phyloP scores from a whole-genome alignment of 148 eudicot genomes.

The Cornus suecica region DNA sequence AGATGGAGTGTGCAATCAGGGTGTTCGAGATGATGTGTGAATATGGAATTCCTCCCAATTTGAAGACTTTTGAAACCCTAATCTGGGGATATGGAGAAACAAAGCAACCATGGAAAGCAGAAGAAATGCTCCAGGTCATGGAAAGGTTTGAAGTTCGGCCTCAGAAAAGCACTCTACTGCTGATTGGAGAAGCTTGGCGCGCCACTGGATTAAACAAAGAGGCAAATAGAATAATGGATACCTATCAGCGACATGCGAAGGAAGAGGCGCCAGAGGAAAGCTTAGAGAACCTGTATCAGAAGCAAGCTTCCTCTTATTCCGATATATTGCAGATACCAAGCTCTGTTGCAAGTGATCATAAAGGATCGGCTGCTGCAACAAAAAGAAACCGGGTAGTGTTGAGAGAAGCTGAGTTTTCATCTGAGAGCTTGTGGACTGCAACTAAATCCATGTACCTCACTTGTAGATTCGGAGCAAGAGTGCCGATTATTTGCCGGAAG shows the following conservation, averaged over 20 bases:
- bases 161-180: slow-evolving; percentile 43
- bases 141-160: slow-evolving; percentile 46
- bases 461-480: slow-evolving; percentile 42
- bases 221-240: slow-evolving; percentile 23
- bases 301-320: slow-evolving; percentile 23
- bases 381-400: slow-evolving; percentile 39
- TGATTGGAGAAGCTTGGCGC: slow-evolving; percentile 59
- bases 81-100: slow-evolving; percentile 73
- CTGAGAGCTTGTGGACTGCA: slow-evolving; percentile 28
- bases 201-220: slow-evolving; percentile 39
- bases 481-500: slow-evolving; percentile 35
- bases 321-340: slow-evolving; percentile 29
- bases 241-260: slow-evolving; percentile 8
- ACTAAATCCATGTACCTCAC: slow-evolving; percentile 31
- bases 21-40: slow-evolving; percentile 53
- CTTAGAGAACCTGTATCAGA: slow-evolving; percentile 31
- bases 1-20: slow-evolving; percentile 59
- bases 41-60: slow-evolving; percentile 56
- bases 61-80: slow-evolving; percentile 75
- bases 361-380: slow-evolving; percentile 22
- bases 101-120: slow-evolving; percentile 72
- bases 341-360: slow-evolving; percentile 30
- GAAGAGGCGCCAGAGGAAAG: slow-evolving; percentile 26
- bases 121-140: slow-evolving; percentile 59
- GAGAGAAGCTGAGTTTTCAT: slow-evolving; percentile 36